Percentiles rank a stretch among this genome's conserved stretches.
These are phyloP conservation scores for Termitomyces titanicus DNA, from an alignment of 768 basidiomycete genomes.

Conservation along the genomic window DNA sequence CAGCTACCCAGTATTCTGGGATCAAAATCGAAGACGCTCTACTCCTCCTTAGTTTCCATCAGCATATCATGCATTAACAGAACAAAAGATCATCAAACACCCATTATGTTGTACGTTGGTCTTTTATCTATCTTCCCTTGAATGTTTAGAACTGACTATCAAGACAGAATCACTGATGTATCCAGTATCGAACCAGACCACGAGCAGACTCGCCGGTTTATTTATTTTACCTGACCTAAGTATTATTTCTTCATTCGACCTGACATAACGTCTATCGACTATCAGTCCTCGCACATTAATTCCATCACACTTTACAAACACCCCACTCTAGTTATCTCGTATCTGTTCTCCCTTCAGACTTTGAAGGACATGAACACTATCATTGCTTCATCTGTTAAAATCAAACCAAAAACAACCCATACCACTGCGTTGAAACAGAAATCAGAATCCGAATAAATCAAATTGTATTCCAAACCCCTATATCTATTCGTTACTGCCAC, in stretches of 20 bases:
- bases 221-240: conserved; percentile 9
- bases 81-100: conserved; percentile 5
- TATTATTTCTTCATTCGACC: background rate
- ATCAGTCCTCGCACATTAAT: background rate
- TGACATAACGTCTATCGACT: background rate
- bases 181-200: conserved; percentile 3
- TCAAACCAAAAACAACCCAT: background rate
- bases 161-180: conserved; percentile 6
- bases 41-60: conserved; percentile 71
- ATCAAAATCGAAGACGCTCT: conserved; percentile 74
- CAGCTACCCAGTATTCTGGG: conserved; percentile 40
- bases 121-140: background rate
- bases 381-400: background rate
- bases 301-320: background rate
- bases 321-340: conserved; percentile 5
- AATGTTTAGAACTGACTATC: background rate
- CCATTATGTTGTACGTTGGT: conserved; percentile 7
- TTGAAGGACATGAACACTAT: conserved; percentile 2
- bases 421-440: background rate
- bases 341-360: background rate
- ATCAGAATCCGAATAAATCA: conserved; percentile 2
- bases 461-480: background rate
- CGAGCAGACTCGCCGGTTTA: conserved; percentile 1
- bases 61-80: conserved; percentile 52
- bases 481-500: no score